These are phyloP conservation scores for Fusarium setosum DNA, from an alignment of 2,329 filamentous ascomycete species.

Conservation along the genomic window DNA sequence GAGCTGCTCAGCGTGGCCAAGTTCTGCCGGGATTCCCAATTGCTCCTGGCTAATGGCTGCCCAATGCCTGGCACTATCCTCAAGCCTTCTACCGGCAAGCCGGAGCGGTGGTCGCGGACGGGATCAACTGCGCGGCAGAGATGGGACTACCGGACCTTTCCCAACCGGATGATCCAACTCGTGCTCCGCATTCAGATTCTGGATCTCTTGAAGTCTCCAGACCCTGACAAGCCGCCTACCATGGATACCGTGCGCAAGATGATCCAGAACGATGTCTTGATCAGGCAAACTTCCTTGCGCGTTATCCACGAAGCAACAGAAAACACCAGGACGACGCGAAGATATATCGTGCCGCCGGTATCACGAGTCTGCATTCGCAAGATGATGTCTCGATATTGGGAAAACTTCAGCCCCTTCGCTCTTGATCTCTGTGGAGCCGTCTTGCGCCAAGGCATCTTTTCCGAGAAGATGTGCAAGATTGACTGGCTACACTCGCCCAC, in stretches of 20 bases:
- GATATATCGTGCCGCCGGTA: slow-evolving; percentile 1
- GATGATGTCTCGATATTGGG: slow-evolving; percentile 79
- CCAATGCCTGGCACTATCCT: slow-evolving; percentile 79
- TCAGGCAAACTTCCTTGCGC: slow-evolving; percentile 39
- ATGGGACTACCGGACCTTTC: slow-evolving; percentile 58
- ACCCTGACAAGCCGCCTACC: slow-evolving; percentile 45
- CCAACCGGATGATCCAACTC: slow-evolving; percentile 66
- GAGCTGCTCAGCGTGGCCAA: slow-evolving; percentile 67
- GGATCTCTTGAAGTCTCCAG: slow-evolving; percentile 48
- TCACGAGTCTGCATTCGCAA: slow-evolving; percentile 64
- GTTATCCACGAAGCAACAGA: slow-evolving; percentile 31
- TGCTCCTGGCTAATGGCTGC: slow-evolving; percentile 53
- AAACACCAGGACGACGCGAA: neutral
- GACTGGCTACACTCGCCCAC: slow-evolving; percentile 83
- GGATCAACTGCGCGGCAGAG: neutral
- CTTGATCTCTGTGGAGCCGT: slow-evolving; percentile 75
- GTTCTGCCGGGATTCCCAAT: slow-evolving; percentile 65
- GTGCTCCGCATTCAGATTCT: slow-evolving; percentile 57
- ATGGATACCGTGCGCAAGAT: slow-evolving; percentile 63
- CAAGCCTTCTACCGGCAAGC: slow-evolving; percentile 62
- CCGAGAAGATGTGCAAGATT: slow-evolving; percentile 79
- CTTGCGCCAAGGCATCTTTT: slow-evolving; percentile 72
- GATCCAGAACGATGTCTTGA: slow-evolving; percentile 59
- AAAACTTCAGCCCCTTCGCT: slow-evolving; percentile 72
- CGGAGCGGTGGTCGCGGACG: slow-evolving; percentile 46